Conservation (phyloP, 306 rosid genomes). For the Ziziphus jujuba region DNA sequence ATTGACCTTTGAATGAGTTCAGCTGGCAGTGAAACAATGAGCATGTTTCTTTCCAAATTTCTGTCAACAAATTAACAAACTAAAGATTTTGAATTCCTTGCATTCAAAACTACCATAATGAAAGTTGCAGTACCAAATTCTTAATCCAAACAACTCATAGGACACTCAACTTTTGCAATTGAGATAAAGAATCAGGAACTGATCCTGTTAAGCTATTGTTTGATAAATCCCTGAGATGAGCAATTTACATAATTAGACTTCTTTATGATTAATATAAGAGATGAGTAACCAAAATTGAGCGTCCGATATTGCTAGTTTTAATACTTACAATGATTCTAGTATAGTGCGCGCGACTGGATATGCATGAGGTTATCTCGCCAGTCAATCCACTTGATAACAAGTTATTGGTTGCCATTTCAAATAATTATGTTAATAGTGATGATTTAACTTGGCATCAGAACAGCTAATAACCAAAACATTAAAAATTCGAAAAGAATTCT, state of each 20-base stretch:
- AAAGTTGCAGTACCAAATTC: not conserved
- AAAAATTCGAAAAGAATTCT: not conserved
- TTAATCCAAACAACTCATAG: conserved; percentile 31
- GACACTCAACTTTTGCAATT: conserved; percentile 15
- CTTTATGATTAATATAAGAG: too few relatives aligned
- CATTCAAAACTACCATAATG: too few relatives aligned
- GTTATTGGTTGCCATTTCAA: conserved; percentile 31
- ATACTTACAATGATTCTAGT: conserved; percentile 48
- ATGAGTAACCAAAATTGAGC: too few relatives aligned
- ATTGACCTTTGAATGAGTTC: too few relatives aligned
- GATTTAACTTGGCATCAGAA: too few relatives aligned
- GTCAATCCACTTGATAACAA: conserved; percentile 52
- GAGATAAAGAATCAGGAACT: conserved; percentile 33
- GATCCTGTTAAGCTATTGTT: conserved; percentile 45
- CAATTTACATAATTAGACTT: not conserved
- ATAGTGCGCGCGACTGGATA: conserved; percentile 37
- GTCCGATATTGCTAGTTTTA: not conserved
- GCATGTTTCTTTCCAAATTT: too few relatives aligned
- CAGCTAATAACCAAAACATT: not conserved
- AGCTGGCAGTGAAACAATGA: too few relatives aligned
- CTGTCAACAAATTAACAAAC: too few relatives aligned
- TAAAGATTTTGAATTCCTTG: not conserved
- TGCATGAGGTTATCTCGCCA: conserved; percentile 36
- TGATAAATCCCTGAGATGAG: conserved; percentile 41
- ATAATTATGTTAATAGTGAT: too few relatives aligned